phyloP scores from a whole-genome alignment of 805 yeast genomes.

The Pichia exigua region DNA sequence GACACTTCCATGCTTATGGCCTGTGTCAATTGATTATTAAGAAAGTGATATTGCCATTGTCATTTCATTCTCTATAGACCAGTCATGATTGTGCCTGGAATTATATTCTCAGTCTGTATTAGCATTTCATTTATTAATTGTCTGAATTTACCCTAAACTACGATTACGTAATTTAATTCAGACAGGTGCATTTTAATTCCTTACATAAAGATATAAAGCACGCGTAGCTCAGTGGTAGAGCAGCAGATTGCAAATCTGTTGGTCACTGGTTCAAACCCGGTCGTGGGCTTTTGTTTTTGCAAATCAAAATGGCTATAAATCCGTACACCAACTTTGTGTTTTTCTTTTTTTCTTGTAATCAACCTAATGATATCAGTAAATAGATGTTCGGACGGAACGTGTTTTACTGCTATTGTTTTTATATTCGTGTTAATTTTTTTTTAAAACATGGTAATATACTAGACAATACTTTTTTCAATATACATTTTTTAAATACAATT shows the following conservation, averaged over 20 bases:
- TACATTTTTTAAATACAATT: not conserved
- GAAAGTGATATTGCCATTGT: too few species aligned
- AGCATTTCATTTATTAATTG: too few species aligned
- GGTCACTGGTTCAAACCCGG: conserved; percentile 97
- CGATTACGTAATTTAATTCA: too few species aligned
- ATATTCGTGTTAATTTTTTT: not conserved
- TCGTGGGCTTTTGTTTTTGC: conserved; percentile 51
- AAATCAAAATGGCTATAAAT: not conserved
- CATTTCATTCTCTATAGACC: too few species aligned
- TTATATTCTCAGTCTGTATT: too few species aligned
- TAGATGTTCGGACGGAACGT: not conserved
- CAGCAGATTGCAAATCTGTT: conserved; percentile 98
- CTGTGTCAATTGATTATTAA: too few species aligned
- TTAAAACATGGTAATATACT: not conserved
- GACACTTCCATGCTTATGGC: too few species aligned
- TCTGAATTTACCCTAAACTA: too few species aligned
- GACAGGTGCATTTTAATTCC: too few species aligned
- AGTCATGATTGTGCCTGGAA: too few species aligned
- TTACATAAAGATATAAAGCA: conserved; percentile 6
- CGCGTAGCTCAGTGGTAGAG: conserved; percentile 94
- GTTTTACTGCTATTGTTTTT: not conserved
- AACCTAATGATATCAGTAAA: not conserved
- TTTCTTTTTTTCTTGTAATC: not conserved
- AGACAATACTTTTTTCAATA: not conserved
- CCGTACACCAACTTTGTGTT: not conserved